These are phyloP conservation scores for Pseudogymnoascus pannorum DNA, from an alignment of 2,329 filamentous ascomycete genomes.

Conservation along the genomic window DNA sequence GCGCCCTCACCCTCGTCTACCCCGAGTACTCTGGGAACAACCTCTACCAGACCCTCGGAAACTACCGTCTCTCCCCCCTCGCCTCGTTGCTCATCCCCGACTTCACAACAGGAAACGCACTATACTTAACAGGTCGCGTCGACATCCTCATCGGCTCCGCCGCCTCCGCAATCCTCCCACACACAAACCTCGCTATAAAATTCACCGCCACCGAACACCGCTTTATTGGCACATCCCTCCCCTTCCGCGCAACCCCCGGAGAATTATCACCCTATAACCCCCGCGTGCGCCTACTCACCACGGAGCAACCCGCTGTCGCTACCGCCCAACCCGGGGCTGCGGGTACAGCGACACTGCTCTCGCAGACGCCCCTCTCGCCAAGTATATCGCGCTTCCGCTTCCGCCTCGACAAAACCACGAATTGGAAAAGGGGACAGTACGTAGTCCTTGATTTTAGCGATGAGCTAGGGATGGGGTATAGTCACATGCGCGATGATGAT, in stretches of 20 bases:
- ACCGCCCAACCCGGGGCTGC: slow-evolving; percentile 23
- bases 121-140: slow-evolving; percentile 64
- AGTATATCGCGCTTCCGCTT: slow-evolving; percentile 61
- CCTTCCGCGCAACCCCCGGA: slow-evolving; percentile 55
- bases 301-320: slow-evolving; percentile 36
- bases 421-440: slow-evolving; percentile 67
- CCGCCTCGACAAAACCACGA: slow-evolving; percentile 31
- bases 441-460: slow-evolving; percentile 64
- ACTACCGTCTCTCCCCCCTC: slow-evolving; percentile 58
- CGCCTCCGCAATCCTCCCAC: slow-evolving; percentile 56
- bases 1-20: slow-evolving; percentile 50
- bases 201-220: slow-evolving; percentile 54
- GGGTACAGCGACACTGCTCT: slow-evolving; percentile 45
- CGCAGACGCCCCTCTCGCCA: slow-evolving; percentile 55
- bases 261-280: slow-evolving; percentile 75
- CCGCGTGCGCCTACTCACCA: slow-evolving; percentile 54
- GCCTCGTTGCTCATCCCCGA: slow-evolving; percentile 68
- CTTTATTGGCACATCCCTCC: slow-evolving; percentile 57
- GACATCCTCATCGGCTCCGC: slow-evolving; percentile 57
- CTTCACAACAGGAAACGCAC: slow-evolving; percentile 62
- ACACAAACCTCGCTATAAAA: slow-evolving; percentile 65
- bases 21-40: slow-evolving; percentile 80
- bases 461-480: slow-evolving; percentile 66
- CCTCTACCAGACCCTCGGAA: slow-evolving; percentile 77
- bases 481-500: slow-evolving; percentile 77